Base-by-base conservation (phyloP, 2,329 filamentous ascomycete species). In the Xylaria sp. region DNA sequence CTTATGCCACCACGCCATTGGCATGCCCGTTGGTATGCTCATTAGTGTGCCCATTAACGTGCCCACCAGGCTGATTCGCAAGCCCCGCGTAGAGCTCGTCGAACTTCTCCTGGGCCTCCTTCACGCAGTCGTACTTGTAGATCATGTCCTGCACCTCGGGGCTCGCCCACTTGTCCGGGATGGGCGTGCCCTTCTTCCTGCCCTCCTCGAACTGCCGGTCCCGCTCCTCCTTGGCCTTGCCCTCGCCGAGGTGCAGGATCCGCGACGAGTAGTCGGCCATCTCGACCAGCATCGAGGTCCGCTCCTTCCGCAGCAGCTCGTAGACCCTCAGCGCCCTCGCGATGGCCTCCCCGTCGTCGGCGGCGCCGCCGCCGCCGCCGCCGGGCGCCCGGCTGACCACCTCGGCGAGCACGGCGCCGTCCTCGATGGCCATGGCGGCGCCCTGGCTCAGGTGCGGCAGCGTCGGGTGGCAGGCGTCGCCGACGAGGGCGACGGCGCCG, bases 81-180 rank as follows among this genome's bases (percentile, higher is more conserved):
- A 73, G 50, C 24, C 60, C 68, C 24, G 67, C 68, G 59, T 72
- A 82, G 38, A 83, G 60, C 63, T 76, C 71, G 9, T 78, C 75
- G 66, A 84, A 86, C 54, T 73, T 72, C 40, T 83, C 79, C 45
- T 71, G 69, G 0, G 83, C 78, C 50, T 83, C 78, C 63, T 76
- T 71, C 45, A 82, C 76, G 64, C 84, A 86, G 69, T 88, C 85
- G 64, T 85, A 78, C 9, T 80, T 79, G 69, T 88, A 88, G 56
- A 88, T 82, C 77, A 82, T 81, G 69, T 80, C 78, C 71, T 89
- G 86, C 39, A 88, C 83, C 63, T 88, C 85, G 8, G 85, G 84
- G 69, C 86, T 87, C 2, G 84, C 84, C 86, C 86, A 89, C 73
- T 87, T 88, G 71, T 89, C 86, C 2, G 84, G 84, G 55, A 81